Base-by-base conservation (phyloP, 225 moss, liverwort and hornwort species). In the Asterella californica region DNA sequence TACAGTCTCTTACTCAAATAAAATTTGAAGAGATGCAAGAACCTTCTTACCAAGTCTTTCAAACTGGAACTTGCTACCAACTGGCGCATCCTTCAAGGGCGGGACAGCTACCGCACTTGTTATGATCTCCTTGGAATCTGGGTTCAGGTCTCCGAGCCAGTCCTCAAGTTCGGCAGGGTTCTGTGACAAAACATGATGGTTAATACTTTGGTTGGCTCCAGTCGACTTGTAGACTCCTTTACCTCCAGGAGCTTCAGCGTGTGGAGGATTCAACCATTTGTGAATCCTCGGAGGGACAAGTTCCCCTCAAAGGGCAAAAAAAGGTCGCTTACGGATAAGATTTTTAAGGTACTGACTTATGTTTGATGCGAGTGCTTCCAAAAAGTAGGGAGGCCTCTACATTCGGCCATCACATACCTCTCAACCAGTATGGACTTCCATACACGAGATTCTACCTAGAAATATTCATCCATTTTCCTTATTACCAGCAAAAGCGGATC, bases 11-110 rank as follows among this genome's bases (percentile, higher is more conserved):
- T 42, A 42, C 4, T 42, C 42, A 12, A 1, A 17, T 52, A 10
- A 24, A 57, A 1, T 19, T 24, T 15, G 22, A 57, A 2, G 17
- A 57, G 57, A 24, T 19, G 67, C 6, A 67, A 12, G 36, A 67
- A 36, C 12, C 36, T 36, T 70, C 92, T 82, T 79, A 95, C 97
- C 97, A 75, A 95, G 83, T 71, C 97, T 91, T 83, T 95, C 97
- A 79, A 99, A 99, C 86, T 99, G 97, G 75, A 99, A 99, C 82
- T 93, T 99, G 88, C 90, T 90, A 60, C 95, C 97, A 52, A 87
- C 92, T 77, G 89, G 76, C 0, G 87, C 88, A 74, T 81, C 79
- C 80, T 74, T 89, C 87, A 99, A 76, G 72, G 93, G 78, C 19
- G 93, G 91, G 48, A 99, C 91, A 37, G 88, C 97, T 80, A 93